Conservation (phyloP, 2,329 filamentous ascomycete species). For the Botrytis deweyae region DNA sequence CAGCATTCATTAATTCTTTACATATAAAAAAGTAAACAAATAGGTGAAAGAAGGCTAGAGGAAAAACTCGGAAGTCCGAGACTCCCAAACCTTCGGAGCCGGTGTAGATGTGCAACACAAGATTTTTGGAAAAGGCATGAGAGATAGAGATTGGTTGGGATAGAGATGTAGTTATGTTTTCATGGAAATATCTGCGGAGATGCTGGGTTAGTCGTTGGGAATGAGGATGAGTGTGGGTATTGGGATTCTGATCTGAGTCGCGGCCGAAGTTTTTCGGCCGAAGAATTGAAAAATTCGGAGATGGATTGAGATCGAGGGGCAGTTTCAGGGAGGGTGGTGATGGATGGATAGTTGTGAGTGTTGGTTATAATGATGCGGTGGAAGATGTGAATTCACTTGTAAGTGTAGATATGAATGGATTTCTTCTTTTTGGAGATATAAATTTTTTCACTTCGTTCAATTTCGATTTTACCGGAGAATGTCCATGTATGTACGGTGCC, state of each 20-base stretch:
- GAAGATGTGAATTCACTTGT: not conserved
- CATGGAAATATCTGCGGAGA: no score
- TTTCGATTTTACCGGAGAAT: not conserved
- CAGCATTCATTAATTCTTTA: no score
- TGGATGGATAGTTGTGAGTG: no score
- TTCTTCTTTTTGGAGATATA: not conserved
- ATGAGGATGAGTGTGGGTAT: not conserved
- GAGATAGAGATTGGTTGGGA: not conserved
- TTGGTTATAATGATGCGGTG: not conserved
- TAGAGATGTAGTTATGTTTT: not conserved
- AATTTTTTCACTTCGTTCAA: not conserved
- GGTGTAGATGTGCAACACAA: conserved; percentile 1
- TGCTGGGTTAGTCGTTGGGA: not conserved
- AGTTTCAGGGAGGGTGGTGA: rapidly evolving
- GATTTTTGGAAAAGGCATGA: not conserved
- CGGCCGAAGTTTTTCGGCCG: conserved; percentile 2
- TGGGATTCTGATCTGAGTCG: not conserved
- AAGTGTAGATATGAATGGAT: not conserved
- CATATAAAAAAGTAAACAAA: no score
- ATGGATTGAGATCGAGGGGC: not conserved
- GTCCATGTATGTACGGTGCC: not conserved
- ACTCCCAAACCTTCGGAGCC: not conserved
- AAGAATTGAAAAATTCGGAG: not conserved
- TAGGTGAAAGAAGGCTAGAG: no score
- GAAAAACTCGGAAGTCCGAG: not conserved